A percentile compares a stretch with the other conserved stretches of the same genome.
Conservation (phyloP, 306 rosid genomes). For the Vachellia pachyceras region DNA sequence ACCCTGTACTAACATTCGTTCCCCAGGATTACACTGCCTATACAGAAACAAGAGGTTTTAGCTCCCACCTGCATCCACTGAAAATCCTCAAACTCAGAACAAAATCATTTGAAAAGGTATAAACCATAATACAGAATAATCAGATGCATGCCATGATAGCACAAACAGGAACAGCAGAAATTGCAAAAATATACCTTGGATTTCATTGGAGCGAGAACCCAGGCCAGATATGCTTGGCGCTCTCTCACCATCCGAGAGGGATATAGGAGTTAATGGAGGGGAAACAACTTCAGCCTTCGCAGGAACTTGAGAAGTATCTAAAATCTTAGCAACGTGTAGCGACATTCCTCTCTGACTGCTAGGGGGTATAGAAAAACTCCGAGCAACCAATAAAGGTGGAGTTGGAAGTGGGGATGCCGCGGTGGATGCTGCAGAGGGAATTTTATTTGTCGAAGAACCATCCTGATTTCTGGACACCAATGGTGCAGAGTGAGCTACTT, state of each 20-base stretch:
- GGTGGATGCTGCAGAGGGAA: slow-evolving; percentile 58
- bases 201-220: slow-evolving; percentile 63
- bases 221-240: slow-evolving; percentile 55
- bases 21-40: slow-evolving; percentile 30
- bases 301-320: slow-evolving; percentile 64
- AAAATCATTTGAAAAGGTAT: slow-evolving; percentile 27
- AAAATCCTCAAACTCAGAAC: slow-evolving; percentile 50
- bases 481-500: slow-evolving; percentile 80
- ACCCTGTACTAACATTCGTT: slow-evolving; percentile 37
- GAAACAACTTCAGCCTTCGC: slow-evolving; percentile 63
- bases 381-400: slow-evolving; percentile 71
- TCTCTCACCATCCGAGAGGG: slow-evolving; percentile 48
- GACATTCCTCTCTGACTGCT: slow-evolving; percentile 73
- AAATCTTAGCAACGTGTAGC: slow-evolving; percentile 63
- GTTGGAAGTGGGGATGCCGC: slow-evolving; percentile 84
- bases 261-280: slow-evolving; percentile 75
- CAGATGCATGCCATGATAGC: slow-evolving; percentile 11
- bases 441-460: slow-evolving; percentile 48
- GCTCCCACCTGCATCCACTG: slow-evolving; percentile 86
- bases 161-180: slow-evolving; percentile 22
- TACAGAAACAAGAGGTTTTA: slow-evolving; percentile 37
- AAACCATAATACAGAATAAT: slow-evolving; percentile 17
- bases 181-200: slow-evolving; percentile 56
- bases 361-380: slow-evolving; percentile 90
- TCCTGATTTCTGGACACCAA: slow-evolving; percentile 68